phyloP scores from a whole-genome alignment of 352 stramenopile species.

The Globisporangium megalacanthum region DNA sequence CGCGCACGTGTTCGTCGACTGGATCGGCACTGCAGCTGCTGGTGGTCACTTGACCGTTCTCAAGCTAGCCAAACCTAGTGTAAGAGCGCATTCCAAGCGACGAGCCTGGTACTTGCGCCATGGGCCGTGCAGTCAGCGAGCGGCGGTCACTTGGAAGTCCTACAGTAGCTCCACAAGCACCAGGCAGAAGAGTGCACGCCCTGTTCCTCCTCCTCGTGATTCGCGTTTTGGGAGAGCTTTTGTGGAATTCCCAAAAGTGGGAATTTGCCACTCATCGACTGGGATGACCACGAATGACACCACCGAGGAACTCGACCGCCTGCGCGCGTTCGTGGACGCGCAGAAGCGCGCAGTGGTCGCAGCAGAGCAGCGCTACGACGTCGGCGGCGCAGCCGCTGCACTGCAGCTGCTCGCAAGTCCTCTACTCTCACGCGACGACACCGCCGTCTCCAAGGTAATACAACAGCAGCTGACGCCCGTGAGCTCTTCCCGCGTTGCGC shows the following conservation, averaged over 20 bases:
- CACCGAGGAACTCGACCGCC: neutral
- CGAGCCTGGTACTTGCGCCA: no score
- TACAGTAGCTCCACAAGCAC: no score
- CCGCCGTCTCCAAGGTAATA: slow-evolving; percentile 48
- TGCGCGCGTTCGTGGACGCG: slow-evolving; percentile 45
- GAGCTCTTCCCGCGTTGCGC: neutral
- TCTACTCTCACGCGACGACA: slow-evolving; percentile 11
- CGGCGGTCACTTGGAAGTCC: no score
- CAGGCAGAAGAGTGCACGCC: no score
- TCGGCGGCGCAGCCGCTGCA: slow-evolving; percentile 19
- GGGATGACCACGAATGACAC: slow-evolving; percentile 12
- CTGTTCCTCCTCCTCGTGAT: no score
- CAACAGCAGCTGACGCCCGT: neutral
- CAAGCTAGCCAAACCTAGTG: no score
- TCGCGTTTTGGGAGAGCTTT: no score
- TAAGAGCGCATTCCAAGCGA: no score
- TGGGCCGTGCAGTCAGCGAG: no score
- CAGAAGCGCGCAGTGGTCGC: slow-evolving; percentile 38
- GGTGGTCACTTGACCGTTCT: no score
- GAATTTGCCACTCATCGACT: neutral
- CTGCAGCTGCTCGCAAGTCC: slow-evolving; percentile 35
- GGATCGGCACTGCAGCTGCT: no score
- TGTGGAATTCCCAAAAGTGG: neutral
- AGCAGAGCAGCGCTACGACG: slow-evolving; percentile 46
- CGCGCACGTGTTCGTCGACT: no score